phyloP scores from a whole-genome alignment of 1,139 yeast genomes.

The Geotrichum phurueaensis region DNA sequence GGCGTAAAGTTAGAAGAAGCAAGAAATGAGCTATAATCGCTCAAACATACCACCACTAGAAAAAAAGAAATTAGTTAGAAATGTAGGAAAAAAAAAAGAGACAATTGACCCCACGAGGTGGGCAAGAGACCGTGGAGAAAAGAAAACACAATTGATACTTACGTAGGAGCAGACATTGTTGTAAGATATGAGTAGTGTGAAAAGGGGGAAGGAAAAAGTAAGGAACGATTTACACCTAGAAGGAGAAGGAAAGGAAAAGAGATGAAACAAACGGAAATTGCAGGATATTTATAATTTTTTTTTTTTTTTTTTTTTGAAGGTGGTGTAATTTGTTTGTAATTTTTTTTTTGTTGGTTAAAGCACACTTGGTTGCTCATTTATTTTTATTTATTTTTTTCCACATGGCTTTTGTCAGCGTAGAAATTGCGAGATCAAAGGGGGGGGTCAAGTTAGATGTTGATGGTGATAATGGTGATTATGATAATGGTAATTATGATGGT shows the following conservation, averaged over 20 bases:
- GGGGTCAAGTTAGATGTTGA: too few species aligned
- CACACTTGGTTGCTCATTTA: too few species aligned
- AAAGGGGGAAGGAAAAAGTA: not conserved
- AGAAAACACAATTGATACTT: not conserved
- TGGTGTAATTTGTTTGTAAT: too few species aligned
- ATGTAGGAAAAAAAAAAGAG: not conserved
- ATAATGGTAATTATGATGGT: too few species aligned
- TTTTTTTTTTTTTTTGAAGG: not conserved
- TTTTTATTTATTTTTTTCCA: too few species aligned
- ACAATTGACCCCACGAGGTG: not conserved
- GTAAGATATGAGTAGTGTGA: not conserved
- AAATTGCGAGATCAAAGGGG: too few species aligned
- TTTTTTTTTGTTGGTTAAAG: too few species aligned
- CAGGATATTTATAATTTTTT: conserved; percentile 1
- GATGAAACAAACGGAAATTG: not conserved
- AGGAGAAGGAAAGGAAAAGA: not conserved
- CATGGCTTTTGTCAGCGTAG: too few species aligned
- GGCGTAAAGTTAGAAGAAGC: not conserved
- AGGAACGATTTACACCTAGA: not conserved
- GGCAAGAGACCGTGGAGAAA: not conserved
- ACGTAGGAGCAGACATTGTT: conserved; percentile 17
- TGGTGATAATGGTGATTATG: too few species aligned
- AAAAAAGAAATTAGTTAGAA: conserved; percentile 16
- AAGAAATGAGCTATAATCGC: not conserved
- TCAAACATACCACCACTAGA: conserved; percentile 19